Base-by-base conservation (phyloP, 2,329 filamentous ascomycete genomes). In the Penicillium sp. region DNA sequence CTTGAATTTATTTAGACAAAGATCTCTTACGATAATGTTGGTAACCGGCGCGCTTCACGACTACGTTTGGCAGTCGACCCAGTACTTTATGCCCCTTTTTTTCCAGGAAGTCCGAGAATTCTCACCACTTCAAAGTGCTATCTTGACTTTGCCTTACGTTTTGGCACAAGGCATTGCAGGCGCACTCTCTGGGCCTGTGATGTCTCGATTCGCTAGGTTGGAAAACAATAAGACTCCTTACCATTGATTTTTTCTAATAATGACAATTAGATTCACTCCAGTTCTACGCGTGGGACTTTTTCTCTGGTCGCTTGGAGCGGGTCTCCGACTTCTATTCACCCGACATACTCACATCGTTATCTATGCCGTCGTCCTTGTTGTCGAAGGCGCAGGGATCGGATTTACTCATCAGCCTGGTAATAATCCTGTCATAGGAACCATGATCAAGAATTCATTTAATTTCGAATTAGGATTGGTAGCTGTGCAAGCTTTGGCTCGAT, bases 341-440 rank as follows among this genome's bases (percentile, higher is more conserved):
- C 40, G 36, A 24, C 15, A 33, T 17, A 53, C 41, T 7, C 27
- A 21, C 30, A 41, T 41, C 7, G 29, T 24, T 7, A 23, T 46
- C 3, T 53, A 49, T 24, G 41, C 45, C n/a, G 30, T 49, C 6
- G 51, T 49, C 1, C 37, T 53, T 21, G 37, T 23, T 13, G 42
- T 53, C 9, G 46, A 53, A 49, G 51, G 40, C 2, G 29, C 41
- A 13, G 51, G 51, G 4, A 32, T 53, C 39, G 51, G 51, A 17
- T 49, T 49, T 29, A 39, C 30, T 10, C 51, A 49, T 46, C 46
- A 53, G 29, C 46, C 51, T 7, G 51, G 51, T 53, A 49, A 49
- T 20, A 17, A 18, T 27, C 4, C 4, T 26, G 3, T 17, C 13
- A 15, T 13, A 29, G 9, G 1, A 12, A 23, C 10, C 20, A 33